Evolutionary conservation across 345 rosid genomes (phyloP).

Genomic region (Rhizophora apiculata): DNA sequence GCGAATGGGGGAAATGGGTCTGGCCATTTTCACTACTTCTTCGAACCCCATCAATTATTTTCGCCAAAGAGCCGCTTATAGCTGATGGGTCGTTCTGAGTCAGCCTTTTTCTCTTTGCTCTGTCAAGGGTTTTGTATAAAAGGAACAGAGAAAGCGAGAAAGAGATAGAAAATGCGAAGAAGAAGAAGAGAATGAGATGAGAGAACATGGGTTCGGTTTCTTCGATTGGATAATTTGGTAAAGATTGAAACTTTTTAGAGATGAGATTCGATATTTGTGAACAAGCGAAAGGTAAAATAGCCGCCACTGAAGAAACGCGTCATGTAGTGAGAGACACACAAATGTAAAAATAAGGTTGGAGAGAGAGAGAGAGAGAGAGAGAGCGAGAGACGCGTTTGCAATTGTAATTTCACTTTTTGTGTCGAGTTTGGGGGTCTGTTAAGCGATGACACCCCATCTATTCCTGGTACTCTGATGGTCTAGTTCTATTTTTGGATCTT

Average conservation of each 20-base stretch:
- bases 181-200: slow-evolving; percentile 30
- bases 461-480: background rate
- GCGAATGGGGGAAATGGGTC: slow-evolving; percentile 44
- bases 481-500: background rate
- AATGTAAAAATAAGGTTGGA: background rate
- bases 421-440: too few relatives aligned
- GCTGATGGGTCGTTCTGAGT: slow-evolving; percentile 28
- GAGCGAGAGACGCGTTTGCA: background rate
- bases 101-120: slow-evolving; percentile 1
- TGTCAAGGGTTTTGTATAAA: slow-evolving; percentile 31
- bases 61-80: slow-evolving; percentile 22
- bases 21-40: slow-evolving; percentile 27
- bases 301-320: slow-evolving; percentile 53
- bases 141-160: slow-evolving; percentile 42
- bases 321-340: slow-evolving; percentile 7
- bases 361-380: background rate
- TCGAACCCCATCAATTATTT: slow-evolving; percentile 22
- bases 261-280: slow-evolving; percentile 16
- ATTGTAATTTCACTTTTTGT: too few relatives aligned
- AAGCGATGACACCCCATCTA: too few relatives aligned
- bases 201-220: slow-evolving; percentile 36
- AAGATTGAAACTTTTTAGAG: background rate
- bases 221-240: background rate
- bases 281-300: slow-evolving; percentile 3
- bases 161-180: slow-evolving; percentile 40